Evolutionary conservation across 1,284 basidiomycete species (phyloP), one percentile per base, ranked within the genome.

Genomic region (Irpex sp.): DNA sequence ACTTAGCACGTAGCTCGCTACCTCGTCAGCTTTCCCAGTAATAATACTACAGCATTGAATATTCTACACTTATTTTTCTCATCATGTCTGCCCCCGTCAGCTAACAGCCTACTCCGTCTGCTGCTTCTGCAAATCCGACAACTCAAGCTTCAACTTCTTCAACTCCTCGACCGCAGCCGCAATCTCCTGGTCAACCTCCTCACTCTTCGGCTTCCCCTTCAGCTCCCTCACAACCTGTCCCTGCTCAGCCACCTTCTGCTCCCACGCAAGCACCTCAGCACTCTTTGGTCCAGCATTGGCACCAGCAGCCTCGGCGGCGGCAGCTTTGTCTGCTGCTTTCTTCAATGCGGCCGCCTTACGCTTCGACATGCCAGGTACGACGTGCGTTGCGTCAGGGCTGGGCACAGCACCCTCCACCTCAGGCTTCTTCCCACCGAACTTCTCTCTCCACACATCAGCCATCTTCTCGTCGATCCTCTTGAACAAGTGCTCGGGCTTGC

Each of bases 391-490:
- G 61, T 79, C 75, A n/a, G 77, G 76, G 50, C 68, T 75, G 57
- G 71, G 70, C 57, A 67, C 75, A 4, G 73, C 70, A 1, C 74
- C 71, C 5, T 72, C 70, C 17, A 2, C 53, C 3, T 76, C 72
- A 31, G 73, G 66, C 70, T 71, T 77, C 73, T 69, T 72, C 63
- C 70, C 76, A 68, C 62, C 92, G 69, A 96, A 99, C 76, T 89
- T 88, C 57, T 78, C 78, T 66, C 90, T 84, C 91, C 92, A 98
- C 8, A 85, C 82, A 43, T 93, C 89, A 49, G 90, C 92, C 88
- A 93, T 92, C 76, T 88, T 91, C 68, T 95, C 93, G 64, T 98
- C 94, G 68, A 99, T 98, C 72, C 87, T 89, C 80, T 93, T 94
- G 83, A 99, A 98, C 68, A 99, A 78, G 76, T 98, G 92, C 58